Percentiles rank a stretch among this genome's conserved stretches.
Conservation (phyloP, 495 filamentous ascomycete species). For the Durotheca rogersii region DNA sequence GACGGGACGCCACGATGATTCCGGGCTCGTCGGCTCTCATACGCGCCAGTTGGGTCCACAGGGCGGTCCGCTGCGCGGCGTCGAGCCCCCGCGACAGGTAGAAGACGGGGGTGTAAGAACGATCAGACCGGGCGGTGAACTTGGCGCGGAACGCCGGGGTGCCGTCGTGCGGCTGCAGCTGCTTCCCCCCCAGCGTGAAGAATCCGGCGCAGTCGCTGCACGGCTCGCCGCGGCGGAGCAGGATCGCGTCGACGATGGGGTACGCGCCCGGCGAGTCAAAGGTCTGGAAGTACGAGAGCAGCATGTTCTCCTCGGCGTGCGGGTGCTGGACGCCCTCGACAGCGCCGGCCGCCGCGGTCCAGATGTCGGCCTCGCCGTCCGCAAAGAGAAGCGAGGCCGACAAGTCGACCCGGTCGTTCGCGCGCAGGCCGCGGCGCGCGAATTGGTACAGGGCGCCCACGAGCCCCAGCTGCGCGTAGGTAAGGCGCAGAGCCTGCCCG, state of each 20-base stretch:
- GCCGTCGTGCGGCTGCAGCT: constrained; percentile 28
- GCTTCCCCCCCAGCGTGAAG: constrained; percentile 32
- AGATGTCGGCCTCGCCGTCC: constrained; percentile 33
- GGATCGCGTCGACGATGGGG: constrained; percentile 33
- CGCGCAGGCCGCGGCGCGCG: constrained; percentile 27
- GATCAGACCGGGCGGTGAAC: constrained; percentile 32
- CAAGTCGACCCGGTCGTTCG: constrained; percentile 25
- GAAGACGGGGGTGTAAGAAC: constrained; percentile 34
- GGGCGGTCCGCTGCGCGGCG: constrained; percentile 9
- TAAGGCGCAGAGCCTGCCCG: constrained; percentile 24
- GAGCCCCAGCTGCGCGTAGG: constrained; percentile 24
- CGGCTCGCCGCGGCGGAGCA: constrained; percentile 29
- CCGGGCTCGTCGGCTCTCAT: constrained; percentile 28
- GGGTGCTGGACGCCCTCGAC: constrained; percentile 20
- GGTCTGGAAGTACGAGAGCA: constrained; percentile 33
- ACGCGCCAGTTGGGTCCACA: constrained; percentile 29
- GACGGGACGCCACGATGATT: constrained; percentile 17
- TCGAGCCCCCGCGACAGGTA: constrained; percentile 30
- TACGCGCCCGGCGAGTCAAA: constrained; percentile 37
- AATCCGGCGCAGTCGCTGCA: constrained; percentile 32
- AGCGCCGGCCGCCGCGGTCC: constrained; percentile 20
- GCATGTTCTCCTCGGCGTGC: constrained; percentile 35
- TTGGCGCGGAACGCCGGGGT: constrained; percentile 31
- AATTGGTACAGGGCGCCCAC: constrained; percentile 28
- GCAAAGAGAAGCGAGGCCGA: constrained; percentile 30